Base-by-base conservation (phyloP, 768 basidiomycete genomes). In the Scleroderma citrinum region DNA sequence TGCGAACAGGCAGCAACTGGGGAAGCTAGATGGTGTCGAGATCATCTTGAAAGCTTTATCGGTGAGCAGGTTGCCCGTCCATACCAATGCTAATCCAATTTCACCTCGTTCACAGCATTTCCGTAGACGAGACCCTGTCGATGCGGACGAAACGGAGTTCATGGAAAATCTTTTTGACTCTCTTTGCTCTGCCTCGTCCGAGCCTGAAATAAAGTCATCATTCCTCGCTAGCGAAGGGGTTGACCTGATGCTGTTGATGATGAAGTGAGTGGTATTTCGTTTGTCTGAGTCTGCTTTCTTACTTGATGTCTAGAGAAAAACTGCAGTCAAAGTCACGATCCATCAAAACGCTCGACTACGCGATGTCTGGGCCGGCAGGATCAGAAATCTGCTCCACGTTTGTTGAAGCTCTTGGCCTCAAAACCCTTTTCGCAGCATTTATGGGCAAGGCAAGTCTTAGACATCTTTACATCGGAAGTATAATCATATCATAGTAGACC, bases 161-260 rank as follows among this genome's bases (percentile, higher is more conserved):
- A 94, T 98, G 93, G 96, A 98, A 64, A 98, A 99, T 65, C 60
- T 92, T 3, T 98, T 98, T 61, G 90, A 97, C 62, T 68, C 83
- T 0, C 67, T 99, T 20, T 98, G 96, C 63, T 94, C 93, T 1
- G 77, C 85, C 0, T 73, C 98, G 20, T 79, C 74, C 30, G 93
- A 95, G 65, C 73, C 83, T 13, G 73, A 82, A 41, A 81, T 87
- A 63, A 98, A 97, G 67, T 65, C 76, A 16, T 68, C 82, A 3
- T 98, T 99, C 69, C 69, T 92, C n/a, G 80, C 83, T 10, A 85
- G 85, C 17, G 96, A 99, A 66, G 96, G 96, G 2, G 82, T 92
- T 13, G 96, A 99, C 59, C 76, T 99, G 30, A 97, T 98, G 93
- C 78, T 96, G n/a, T 74, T 98, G 54, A 87, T 96, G 79, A 93